Evolutionary conservation across 768 basidiomycete genomes (phyloP), one percentile per base, ranked within the genome.

Genomic region (Boletus vinaceobasis): DNA sequence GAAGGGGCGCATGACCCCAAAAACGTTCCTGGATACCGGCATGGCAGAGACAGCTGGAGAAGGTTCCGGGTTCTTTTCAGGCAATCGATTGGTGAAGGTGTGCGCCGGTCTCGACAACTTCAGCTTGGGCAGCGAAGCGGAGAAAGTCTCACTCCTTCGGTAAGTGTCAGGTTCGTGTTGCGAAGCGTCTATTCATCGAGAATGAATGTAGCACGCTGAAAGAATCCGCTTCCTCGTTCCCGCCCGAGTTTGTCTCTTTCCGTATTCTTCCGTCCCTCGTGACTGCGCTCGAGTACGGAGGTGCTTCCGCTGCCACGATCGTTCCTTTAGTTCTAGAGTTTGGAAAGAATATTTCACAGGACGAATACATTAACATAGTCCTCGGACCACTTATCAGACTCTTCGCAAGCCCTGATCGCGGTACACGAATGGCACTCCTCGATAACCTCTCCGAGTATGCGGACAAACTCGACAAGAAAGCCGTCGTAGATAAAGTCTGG

Each of bases 361-460:
- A 84, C 19, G 86, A 94, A 46, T 96, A 94, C 64, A 65, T 77
- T 3, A 78, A 77, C 36, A 64, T 81, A 5, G 83, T 98, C 15
- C 70, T 95, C 2, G 80, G 79, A 7, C 93, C 96, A 0, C 77
- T 99, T 3, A 79, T 93, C 40, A 91, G 87, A 68, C 77, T 98
- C 36, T 98, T 80, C 63, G 81, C 87, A 2, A 95, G 88, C 60
- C 90, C 94, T 0, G 97, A 99, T 71, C 82, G 97, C 43, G 94
- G 93, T 1, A 92, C 87, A 23, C 81, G 97, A 31, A 96, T 99
- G 88, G 95, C 93, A 6, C 73, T 99, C 44, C 78, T 98, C 15
- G 94, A 98, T 50, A 85, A 86, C 51, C 73, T 99, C 35, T 75
- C 83, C 3, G 87, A 91, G 52, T 98, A 92, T 64, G 85, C 81